Evolutionary conservation across 495 filamentous ascomycete genomes (phyloP).

Genomic region (Letharia columbiana): DNA sequence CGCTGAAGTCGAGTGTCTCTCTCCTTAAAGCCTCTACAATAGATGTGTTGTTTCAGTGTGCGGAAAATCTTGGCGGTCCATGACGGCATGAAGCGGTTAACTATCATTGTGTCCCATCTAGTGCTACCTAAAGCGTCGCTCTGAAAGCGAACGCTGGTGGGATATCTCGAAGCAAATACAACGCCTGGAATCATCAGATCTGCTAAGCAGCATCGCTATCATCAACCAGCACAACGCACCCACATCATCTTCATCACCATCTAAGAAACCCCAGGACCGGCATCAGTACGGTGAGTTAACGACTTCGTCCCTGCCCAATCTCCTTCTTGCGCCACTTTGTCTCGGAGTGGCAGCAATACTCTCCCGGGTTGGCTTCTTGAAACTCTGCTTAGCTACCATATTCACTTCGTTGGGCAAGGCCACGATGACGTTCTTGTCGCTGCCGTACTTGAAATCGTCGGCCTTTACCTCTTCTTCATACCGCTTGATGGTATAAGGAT

Average conservation of each 20-base stretch:
- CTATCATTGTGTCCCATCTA: background rate
- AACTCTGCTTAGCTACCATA: constrained; percentile 78
- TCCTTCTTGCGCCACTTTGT: constrained; percentile 37
- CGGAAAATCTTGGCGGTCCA: background rate
- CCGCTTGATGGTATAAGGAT: constrained; percentile 91
- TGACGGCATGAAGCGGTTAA: background rate
- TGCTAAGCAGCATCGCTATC: background rate
- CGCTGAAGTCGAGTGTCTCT: background rate
- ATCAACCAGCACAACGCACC: background rate
- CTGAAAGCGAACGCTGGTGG: constrained; percentile 8
- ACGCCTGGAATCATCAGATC: constrained; percentile 6
- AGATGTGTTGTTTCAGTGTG: background rate
- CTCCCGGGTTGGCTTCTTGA: constrained; percentile 85
- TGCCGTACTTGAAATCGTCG: constrained; percentile 97
- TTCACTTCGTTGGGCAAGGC: constrained; percentile 95
- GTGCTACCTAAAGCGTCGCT: constrained; percentile 3
- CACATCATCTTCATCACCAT: background rate
- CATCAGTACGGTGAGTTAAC: constrained; percentile 75
- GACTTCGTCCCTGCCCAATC: constrained; percentile 64
- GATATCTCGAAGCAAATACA: constrained; percentile 8
- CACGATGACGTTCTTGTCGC: constrained; percentile 95
- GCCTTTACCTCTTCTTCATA: constrained; percentile 93
- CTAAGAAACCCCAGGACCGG: background rate
- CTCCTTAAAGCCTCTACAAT: background rate
- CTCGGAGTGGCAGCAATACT: constrained; percentile 64